phyloP scores from a whole-genome alignment of 2,329 filamentous ascomycete species.

The Diplodia intermedia region DNA sequence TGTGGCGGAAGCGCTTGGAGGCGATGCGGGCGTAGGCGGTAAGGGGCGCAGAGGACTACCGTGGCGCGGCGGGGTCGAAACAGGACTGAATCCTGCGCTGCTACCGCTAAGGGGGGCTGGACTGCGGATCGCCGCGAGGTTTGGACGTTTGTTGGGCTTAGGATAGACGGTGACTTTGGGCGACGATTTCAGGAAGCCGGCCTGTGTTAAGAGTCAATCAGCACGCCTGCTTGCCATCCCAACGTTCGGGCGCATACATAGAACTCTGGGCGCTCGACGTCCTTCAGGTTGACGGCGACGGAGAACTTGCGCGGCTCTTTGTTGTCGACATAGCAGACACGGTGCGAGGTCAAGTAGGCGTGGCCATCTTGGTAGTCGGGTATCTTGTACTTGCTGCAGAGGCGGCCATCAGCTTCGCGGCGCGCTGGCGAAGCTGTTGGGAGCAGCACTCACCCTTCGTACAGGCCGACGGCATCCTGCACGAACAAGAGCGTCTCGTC shows the following conservation, averaged over 20 bases:
- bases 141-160: slow-evolving; percentile 72
- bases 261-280: slow-evolving; percentile 89
- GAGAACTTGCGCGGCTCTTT: slow-evolving; percentile 84
- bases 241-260: slow-evolving; percentile 64
- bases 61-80: slow-evolving; percentile 44
- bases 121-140: slow-evolving; percentile 52
- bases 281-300: slow-evolving; percentile 83
- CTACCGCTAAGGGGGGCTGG: slow-evolving; percentile 41
- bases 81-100: slow-evolving; percentile 41
- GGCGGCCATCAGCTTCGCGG: slow-evolving; percentile 32
- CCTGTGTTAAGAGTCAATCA: slow-evolving; percentile 55
- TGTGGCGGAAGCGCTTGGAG: slow-evolving; percentile 61
- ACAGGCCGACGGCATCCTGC: slow-evolving; percentile 95
- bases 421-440: slow-evolving; percentile 7
- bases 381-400: slow-evolving; percentile 86
- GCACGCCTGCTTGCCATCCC: background rate
- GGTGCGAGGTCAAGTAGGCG: slow-evolving; percentile 94
- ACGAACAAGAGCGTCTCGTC: slow-evolving; percentile 97
- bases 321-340: slow-evolving; percentile 93
- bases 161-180: slow-evolving; percentile 89
- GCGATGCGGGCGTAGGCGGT: slow-evolving; percentile 55
- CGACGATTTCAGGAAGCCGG: slow-evolving; percentile 93
- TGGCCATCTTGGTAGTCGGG: slow-evolving; percentile 93
- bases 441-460: slow-evolving; percentile 78
- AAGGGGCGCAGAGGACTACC: slow-evolving; percentile 47